A percentile compares a stretch with the other conserved stretches of the same genome.
Conservation (phyloP, 345 rosid species). For the Acer saccharum region DNA sequence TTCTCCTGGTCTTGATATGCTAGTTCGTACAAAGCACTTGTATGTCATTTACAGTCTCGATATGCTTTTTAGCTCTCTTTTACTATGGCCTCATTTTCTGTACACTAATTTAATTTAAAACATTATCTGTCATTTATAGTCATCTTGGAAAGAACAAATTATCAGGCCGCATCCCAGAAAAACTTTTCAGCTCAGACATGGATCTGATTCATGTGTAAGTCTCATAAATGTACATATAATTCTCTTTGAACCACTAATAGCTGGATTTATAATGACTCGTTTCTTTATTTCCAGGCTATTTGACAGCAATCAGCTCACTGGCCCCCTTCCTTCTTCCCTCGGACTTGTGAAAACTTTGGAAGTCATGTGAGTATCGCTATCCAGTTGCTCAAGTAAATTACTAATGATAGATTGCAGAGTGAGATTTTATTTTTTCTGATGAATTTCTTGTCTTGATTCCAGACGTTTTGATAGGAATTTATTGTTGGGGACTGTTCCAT, state of each 20-base stretch:
- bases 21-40: constrained; percentile 38
- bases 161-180: constrained; percentile 37
- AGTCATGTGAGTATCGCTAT: constrained; percentile 65
- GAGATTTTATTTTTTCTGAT: background rate
- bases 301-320: constrained; percentile 36
- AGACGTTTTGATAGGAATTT: constrained; percentile 74
- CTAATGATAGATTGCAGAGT: too few relatives aligned
- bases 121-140: constrained; percentile 14
- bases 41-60: constrained; percentile 16
- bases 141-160: constrained; percentile 45
- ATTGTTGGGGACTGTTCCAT: constrained; percentile 49
- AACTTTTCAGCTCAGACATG: constrained; percentile 46
- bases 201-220: constrained; percentile 46
- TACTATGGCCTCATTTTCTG: background rate
- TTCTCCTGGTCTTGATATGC: constrained; percentile 48
- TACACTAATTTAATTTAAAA: background rate
- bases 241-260: too few relatives aligned
- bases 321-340: constrained; percentile 54
- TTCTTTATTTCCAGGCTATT: constrained; percentile 34
- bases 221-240: background rate
- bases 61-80: background rate
- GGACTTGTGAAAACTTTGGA: constrained; percentile 52
- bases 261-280: too few relatives aligned
- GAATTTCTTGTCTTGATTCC: constrained; percentile 9
- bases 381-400: constrained; percentile 8